Evolutionary conservation across 1,284 basidiomycete species (phyloP).

Genomic region (Cronartium quercuum): DNA sequence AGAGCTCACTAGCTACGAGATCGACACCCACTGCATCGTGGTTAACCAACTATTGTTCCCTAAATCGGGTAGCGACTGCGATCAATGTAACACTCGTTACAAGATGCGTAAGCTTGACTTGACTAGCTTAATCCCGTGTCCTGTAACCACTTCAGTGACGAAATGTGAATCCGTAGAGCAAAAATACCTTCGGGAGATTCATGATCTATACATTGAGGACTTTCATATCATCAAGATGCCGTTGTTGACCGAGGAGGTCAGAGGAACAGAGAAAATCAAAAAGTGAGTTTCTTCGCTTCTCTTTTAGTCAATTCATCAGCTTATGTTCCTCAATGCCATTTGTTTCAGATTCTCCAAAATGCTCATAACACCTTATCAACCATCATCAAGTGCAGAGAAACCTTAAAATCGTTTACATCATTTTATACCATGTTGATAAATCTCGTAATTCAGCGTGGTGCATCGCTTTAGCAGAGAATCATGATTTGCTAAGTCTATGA

Average conservation of each 20-base stretch:
- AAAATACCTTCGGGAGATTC: conserved; percentile 87
- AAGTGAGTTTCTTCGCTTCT: conserved; percentile 53
- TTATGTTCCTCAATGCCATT: neutral
- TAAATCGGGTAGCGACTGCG: conserved; percentile 81
- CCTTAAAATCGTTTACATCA: too few relatives aligned
- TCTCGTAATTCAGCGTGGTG: too few relatives aligned
- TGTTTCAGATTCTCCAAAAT: neutral
- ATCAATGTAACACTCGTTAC: conserved; percentile 87
- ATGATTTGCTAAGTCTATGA: too few relatives aligned
- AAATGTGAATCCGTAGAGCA: conserved; percentile 55
- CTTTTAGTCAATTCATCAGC: too few relatives aligned
- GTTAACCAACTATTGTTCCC: conserved; percentile 97
- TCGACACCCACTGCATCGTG: conserved; percentile 98
- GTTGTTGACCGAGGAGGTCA: conserved; percentile 89
- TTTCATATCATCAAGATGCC: conserved; percentile 93
- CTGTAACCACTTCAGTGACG: too few relatives aligned
- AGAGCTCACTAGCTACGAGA: conserved; percentile 90
- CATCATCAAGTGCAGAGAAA: neutral
- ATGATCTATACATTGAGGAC: conserved; percentile 92
- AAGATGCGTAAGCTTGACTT: conserved; percentile 64
- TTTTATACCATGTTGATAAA: too few relatives aligned
- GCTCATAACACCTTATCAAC: neutral
- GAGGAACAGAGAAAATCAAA: conserved; percentile 85
- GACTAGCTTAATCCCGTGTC: too few relatives aligned
- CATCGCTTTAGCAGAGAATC: too few relatives aligned